Percentiles rank a stretch among this genome's conserved stretches.
These are phyloP conservation scores for Zea mays DNA, from an alignment of 176 grass and related monocot species.

Conservation along the genomic window Zm-B73-REFERENCE-NAM-5.0 NC_050096.1:202581501-202582000, in stretches of 20 bases:
- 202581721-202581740: constrained; percentile 91
- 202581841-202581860: neutral
- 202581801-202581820: constrained; percentile 79
- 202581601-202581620: constrained; percentile 80
- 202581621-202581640: constrained; percentile 89
- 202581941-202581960: neutral
- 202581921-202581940: too few relatives aligned
- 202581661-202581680: constrained; percentile 77
- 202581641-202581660: constrained; percentile 79
- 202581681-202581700: constrained; percentile 80
- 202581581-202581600: constrained; percentile 91
- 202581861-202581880: constrained; percentile 20
- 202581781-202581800: constrained; percentile 87
- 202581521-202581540: neutral
- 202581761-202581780: constrained; percentile 61
- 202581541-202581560: neutral
- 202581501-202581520: neutral
- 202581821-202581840: constrained; percentile 69
- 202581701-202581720: constrained; percentile 82
- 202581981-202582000: constrained; percentile 58
- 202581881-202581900: neutral
- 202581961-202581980: constrained; percentile 87
- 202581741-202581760: constrained; percentile 75
- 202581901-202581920: neutral
- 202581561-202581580: constrained; percentile 5